Evolutionary conservation across 2,329 filamentous ascomycete genomes (phyloP), one percentile per base, ranked within the genome.

Genomic region (Passalora sequoiae): DNA sequence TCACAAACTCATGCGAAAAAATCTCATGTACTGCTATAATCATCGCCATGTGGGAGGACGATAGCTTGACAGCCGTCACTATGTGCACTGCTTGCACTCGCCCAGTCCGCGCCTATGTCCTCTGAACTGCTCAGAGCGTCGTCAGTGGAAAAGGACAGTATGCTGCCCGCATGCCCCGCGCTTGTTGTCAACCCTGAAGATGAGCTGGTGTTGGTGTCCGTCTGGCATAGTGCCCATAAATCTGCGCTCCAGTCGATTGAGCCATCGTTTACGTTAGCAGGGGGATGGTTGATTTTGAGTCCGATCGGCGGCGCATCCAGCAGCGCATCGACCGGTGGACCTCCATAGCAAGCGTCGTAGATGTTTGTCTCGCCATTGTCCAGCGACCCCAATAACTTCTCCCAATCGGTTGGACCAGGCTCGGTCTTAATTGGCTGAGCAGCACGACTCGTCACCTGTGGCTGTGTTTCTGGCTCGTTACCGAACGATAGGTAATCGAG

Each of bases 301-400:
- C 66, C 68, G 0, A 70, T 60, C 13, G 73, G 65, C 8, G 73
- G 66, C 4, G 44, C 43, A 24, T 72, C 67, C 22, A 74, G 62
- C 3, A 68, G 49, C 70, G 65, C 56, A 17, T 66, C 61, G 29
- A 66, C 65, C 6, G 71, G 72, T 7, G 76, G 74, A 0, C 84
- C 84, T 27, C 84, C 85, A 54, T 89, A 89, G 43, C 88, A 87
- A 29, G 82, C 83, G 59, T 88, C 83, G 64, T 87, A 92, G n/a
- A 94, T 83, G 59, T 91, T 94, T 41, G 82, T 79, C 52, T 83
- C 77, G 1, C 86, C 86, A 25, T 81, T 81, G 56, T 94, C 88
- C 62, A 94, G 80, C 16, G 83, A 83, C 3, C 84, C 82, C 2
- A 94, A 74, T 0, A 94, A 73, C 1, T 83, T 80, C 63, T 94